Evolutionary conservation across 1,284 basidiomycete genomes (phyloP).

Genomic region (Cutaneotrichosporon cavernicola): DNA sequence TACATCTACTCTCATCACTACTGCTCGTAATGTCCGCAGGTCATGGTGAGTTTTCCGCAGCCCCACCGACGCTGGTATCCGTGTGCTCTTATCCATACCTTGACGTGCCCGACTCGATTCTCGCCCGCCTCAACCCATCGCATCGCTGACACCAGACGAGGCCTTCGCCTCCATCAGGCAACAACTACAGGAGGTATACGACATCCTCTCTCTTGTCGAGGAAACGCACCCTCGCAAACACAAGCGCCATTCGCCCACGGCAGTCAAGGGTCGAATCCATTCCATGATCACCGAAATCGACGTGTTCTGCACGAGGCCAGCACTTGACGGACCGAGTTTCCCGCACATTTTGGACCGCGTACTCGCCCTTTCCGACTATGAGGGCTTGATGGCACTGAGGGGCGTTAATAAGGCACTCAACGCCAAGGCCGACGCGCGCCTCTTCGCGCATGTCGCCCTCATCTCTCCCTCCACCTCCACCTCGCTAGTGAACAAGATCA

Average conservation of each 20-base stretch:
- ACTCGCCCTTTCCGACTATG: slow-evolving; percentile 1
- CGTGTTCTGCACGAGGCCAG: neutral
- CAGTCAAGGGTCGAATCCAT: neutral
- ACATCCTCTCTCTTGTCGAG: slow-evolving; percentile 6
- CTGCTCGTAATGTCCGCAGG: neutral
- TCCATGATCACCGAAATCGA: slow-evolving; percentile 9
- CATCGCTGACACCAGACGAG: slow-evolving; percentile 7
- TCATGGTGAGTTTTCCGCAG: neutral
- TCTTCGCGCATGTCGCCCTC: slow-evolving; percentile 3
- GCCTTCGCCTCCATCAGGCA: neutral
- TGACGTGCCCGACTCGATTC: neutral
- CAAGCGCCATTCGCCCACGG: slow-evolving; percentile 5
- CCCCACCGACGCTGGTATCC: neutral
- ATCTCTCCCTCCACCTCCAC: neutral
- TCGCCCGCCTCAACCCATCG: neutral
- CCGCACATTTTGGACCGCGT: slow-evolving; percentile 8
- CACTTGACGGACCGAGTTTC: slow-evolving; percentile 1
- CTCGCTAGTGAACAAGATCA: neutral
- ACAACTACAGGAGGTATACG: slow-evolving; percentile 2
- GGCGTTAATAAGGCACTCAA: neutral
- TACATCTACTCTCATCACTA: neutral
- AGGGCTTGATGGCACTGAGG: neutral
- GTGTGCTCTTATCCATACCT: neutral
- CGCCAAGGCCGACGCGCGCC: neutral
- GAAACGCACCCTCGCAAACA: slow-evolving; percentile 7